A percentile compares a stretch with the other conserved stretches of the same genome.
These are phyloP conservation scores for Kregervanrija pseudodelftensis DNA, from an alignment of 805 yeast species.

Conservation along the genomic window DNA sequence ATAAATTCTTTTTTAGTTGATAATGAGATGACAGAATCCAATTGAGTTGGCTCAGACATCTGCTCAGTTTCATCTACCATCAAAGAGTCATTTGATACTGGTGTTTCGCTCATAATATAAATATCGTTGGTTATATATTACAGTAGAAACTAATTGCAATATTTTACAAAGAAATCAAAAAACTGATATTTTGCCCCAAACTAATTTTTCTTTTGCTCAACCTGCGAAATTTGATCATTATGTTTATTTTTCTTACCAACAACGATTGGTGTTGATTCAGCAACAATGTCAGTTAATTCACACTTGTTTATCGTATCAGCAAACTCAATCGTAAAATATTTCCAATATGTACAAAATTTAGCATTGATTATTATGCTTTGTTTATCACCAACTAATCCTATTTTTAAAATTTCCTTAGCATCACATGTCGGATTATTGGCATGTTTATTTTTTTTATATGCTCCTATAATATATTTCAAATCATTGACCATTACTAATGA, in stretches of 20 bases:
- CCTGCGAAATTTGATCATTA: too few species aligned
- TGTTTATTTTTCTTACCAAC: too few species aligned
- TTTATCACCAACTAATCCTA: slow-evolving; percentile 17
- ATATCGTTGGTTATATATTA: too few species aligned
- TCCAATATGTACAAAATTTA: slow-evolving; percentile 8
- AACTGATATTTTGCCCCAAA: neutral
- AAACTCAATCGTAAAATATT: slow-evolving; percentile 13
- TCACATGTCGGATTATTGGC: slow-evolving; percentile 20
- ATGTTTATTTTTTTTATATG: slow-evolving; percentile 14
- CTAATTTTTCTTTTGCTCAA: too few species aligned
- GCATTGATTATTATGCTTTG: slow-evolving; percentile 10
- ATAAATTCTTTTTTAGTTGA: slow-evolving; percentile 16
- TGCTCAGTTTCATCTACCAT: slow-evolving; percentile 4
- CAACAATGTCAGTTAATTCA: neutral
- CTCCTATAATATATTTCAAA: slow-evolving; percentile 19
- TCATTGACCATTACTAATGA: slow-evolving; percentile 4
- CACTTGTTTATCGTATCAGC: slow-evolving; percentile 3
- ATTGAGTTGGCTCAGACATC: slow-evolving; percentile 4
- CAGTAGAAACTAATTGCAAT: neutral
- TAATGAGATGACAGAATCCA: slow-evolving; percentile 15
- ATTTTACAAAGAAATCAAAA: neutral
- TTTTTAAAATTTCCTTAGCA: slow-evolving; percentile 24
- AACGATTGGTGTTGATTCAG: too few species aligned
- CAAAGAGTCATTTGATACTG: neutral
- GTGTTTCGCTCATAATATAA: too few species aligned